Evolutionary conservation across 2,329 filamentous ascomycete genomes (phyloP), one percentile per base, ranked within the genome.

Genomic region (Metarhizium sp.): DNA sequence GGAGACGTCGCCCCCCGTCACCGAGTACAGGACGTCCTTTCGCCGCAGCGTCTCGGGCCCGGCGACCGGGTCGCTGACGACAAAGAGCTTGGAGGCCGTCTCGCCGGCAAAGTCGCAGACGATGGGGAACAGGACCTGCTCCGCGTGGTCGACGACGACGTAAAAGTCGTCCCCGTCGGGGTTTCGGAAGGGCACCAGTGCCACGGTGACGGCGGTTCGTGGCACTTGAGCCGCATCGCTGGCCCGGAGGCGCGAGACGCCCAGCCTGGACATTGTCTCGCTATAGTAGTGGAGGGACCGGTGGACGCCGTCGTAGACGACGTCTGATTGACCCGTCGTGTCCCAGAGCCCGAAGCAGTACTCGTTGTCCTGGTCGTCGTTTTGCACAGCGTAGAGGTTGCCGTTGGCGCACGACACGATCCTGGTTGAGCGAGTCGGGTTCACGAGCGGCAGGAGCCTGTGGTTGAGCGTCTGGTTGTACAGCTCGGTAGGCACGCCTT

Each of bases 261-360:
- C 67, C 6, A 64, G 46, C 5, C 47, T 53, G 14, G 54, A 54
- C 67, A 71, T 71, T 53, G 66, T 64, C 55, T 69, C 59, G 18
- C 57, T 58, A 61, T 69, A 70, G 63, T 69, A 70, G 60, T 70
- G 66, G 60, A 70, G 61, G 10, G 66, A 50, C n/a, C 63, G 58
- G 6, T 55, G 52, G 4, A 55, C 55, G 32, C 60, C 65, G 48
- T 67, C 65, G 7, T 51, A 58, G 30, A 63, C 59, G 11, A 67
- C 54, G 6, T 57, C 56, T 11, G 62, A 59, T 0, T 61, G 53
- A 14, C 52, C 13, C 5, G 25, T 55, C 5, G 54, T 55, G 2
- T 63, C 57, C 64, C 64, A 69, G 40, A 63, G 52, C 38, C 58
- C 58, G 52, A 59, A 63, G 59, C 62, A 66, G 45, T 55, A 54